Base-by-base conservation (phyloP, 768 basidiomycete genomes). In the Galerina marginata region DNA sequence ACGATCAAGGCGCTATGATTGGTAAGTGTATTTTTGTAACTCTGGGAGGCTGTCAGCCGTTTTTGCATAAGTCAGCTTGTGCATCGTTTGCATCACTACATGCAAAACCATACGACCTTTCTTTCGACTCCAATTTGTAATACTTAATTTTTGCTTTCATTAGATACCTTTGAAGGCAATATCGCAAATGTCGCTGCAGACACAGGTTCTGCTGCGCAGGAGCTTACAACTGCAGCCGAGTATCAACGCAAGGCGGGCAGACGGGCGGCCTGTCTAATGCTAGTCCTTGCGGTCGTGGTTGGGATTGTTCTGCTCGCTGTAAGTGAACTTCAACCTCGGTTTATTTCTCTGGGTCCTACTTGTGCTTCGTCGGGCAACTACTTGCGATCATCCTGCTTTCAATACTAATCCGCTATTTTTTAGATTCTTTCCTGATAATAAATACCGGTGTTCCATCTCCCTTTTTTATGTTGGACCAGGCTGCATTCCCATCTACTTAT, bases 231-330 rank as follows among this genome's bases (percentile, higher is more conserved):
- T 14, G 97, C 97, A 4, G 88, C 91, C 56, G 93, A 93, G 16
- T 96, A 97, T 72, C 97, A 99, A 75, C 87, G 95, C 48, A 96
- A 88, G 72, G 97, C 97, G 2, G 96, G 96, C 12, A 83, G 89
- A 26, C 80, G 97, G 20, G 95, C 95, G 58, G 87, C 92, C 0
- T 99, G 95, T 74, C 80, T 99, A 57, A 87, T 96, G 84, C 71
- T 99, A 11, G 85, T 99, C 48, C 79, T 99, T 50, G 86, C 90
- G 29, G 74, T 98, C 57, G 97, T 99, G 2, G 82, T 90, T 12
- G 86, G 85, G n/a, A 78, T 99, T 60, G 96, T 99, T 4, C 80
- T 99, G 36, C 76, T 98, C 25, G 96, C 96, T 66, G 96, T 99
- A 69, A 79, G 95, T 85, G 23, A 9, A 33, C 29, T 47, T 23